Evolutionary conservation across 2,329 filamentous ascomycete species (phyloP).

Genomic region (Fusarium abutilonis): DNA sequence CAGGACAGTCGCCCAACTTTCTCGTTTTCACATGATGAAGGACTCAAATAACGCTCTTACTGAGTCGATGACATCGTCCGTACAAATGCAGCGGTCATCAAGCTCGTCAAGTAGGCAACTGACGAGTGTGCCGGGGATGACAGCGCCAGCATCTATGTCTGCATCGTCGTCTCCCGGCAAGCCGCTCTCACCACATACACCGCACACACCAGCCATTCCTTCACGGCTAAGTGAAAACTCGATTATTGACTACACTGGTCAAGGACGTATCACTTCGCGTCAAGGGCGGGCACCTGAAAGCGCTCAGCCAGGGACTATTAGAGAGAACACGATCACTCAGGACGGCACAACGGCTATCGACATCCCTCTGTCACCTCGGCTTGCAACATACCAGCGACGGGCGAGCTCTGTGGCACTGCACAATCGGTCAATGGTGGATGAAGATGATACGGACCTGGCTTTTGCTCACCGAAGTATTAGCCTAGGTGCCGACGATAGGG

Average conservation of each 20-base stretch:
- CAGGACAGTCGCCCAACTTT: constrained; percentile 80
- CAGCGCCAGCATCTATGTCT: constrained; percentile 79
- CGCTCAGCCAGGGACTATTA: constrained; percentile 47
- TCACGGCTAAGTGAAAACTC: constrained; percentile 93
- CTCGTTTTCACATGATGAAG: constrained; percentile 86
- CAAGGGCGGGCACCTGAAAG: constrained; percentile 41
- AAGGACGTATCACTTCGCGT: constrained; percentile 47
- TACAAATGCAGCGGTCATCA: constrained; percentile 84
- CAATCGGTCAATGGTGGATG: constrained; percentile 62
- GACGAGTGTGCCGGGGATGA: constrained; percentile 70
- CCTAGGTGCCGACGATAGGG: constrained; percentile 71
- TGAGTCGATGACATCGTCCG: constrained; percentile 91
- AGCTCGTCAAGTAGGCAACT: constrained; percentile 74
- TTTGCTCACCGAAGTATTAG: constrained; percentile 74
- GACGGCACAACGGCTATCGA: constrained; percentile 74
- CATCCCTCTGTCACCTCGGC: constrained; percentile 76
- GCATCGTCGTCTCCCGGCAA: constrained; percentile 90
- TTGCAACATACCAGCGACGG: constrained; percentile 65
- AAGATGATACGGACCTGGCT: constrained; percentile 69
- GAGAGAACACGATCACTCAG: constrained; percentile 55
- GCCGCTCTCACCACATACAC: constrained; percentile 87
- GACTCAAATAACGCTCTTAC: constrained; percentile 90
- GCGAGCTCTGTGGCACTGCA: constrained; percentile 76
- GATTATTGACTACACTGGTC: constrained; percentile 59
- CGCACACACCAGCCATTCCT: constrained; percentile 92